Evolutionary conservation across 129 eudicot genomes (phyloP), one percentile per base, ranked within the genome.

Genomic region (Flaveria linearis): DNA sequence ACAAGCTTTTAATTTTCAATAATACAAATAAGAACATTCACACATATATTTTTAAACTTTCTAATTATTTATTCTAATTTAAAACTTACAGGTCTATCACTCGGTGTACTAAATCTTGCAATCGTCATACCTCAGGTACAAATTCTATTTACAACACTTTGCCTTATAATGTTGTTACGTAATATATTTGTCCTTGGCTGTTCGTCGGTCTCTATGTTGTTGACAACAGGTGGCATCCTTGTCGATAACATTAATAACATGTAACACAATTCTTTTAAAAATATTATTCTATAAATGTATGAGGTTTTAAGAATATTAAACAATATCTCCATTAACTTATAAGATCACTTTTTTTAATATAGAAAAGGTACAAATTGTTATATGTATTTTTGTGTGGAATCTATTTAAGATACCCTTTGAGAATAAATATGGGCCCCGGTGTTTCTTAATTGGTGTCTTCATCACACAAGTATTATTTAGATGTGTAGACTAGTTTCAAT

Each of bases 31-130:
- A 58, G 13, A 22, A 58, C 9, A 22, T 5, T 4, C 39, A 4
- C 39, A 33, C 4, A 33, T 7, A 2, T 56, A 9, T 58, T 3
- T 23, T 9, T 58, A 1, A 60, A 58, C 41, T 62, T 62, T 26
- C 17, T 4, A 1, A 7, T 28, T 28, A 26, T 7, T 62, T 3
- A 57, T 57, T 57, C 30, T 13, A 57, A 2, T 14, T 5, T 61
- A 0, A 25, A 61, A 61, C 2, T 26, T 63, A 63, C 42, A 81
- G 85, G 91, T 11, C 84, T 92, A 12, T 81, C 92, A 1, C 66
- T 92, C 9, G 97, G 96, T 71, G 85, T 92, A 66, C 69, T 92
- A 18, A 92, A 92, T 71, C 88, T 92, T 78, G 87, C 97, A 28
- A 89, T 89, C 46, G 90, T 86, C 12, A 70, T 89, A 36, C 96